These are phyloP conservation scores for Lepraria neglecta DNA, from an alignment of 495 filamentous ascomycete species.

Conservation along the genomic window DNA sequence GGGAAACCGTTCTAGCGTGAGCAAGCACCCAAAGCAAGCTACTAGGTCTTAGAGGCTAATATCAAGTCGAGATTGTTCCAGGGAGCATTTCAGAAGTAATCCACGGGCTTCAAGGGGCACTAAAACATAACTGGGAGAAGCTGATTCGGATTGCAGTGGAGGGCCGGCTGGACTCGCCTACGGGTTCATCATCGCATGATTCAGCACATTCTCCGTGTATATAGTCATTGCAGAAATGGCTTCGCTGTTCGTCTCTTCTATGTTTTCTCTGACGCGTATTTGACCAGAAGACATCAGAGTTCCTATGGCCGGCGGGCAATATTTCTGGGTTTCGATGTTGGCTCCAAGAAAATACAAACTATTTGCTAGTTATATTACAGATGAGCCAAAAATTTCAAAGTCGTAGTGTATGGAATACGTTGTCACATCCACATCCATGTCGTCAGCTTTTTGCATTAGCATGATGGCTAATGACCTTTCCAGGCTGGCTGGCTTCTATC, in stretches of 20 bases:
- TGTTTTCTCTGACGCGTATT: too few relatives aligned
- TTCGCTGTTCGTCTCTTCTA: slow-evolving; percentile 41
- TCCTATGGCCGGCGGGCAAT: slow-evolving; percentile 39
- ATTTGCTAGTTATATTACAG: slow-evolving; percentile 38
- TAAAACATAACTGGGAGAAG: too few relatives aligned
- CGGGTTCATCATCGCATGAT: slow-evolving; percentile 45
- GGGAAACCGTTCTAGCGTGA: slow-evolving; percentile 35
- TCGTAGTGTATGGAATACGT: too few relatives aligned
- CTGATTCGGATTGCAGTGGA: too few relatives aligned
- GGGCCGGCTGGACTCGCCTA: slow-evolving; percentile 44
- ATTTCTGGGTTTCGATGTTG: slow-evolving; percentile 42
- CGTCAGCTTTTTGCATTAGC: too few relatives aligned
- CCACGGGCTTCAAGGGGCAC: too few relatives aligned
- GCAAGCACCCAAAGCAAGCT: slow-evolving; percentile 9
- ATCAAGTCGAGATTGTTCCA: slow-evolving; percentile 30
- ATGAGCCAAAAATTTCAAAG: too few relatives aligned
- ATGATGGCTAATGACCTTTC: not conserved
- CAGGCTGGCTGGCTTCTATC: slow-evolving; percentile 34
- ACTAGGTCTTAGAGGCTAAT: not conserved
- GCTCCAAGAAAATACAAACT: slow-evolving; percentile 33
- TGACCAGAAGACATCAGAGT: too few relatives aligned
- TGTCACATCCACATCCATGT: not conserved
- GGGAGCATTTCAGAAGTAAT: slow-evolving; percentile 34
- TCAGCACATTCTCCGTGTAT: slow-evolving; percentile 42
- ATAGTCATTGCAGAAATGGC: slow-evolving; percentile 44